Base-by-base conservation (phyloP, 768 basidiomycete genomes). In the Termitomyces sp. region DNA sequence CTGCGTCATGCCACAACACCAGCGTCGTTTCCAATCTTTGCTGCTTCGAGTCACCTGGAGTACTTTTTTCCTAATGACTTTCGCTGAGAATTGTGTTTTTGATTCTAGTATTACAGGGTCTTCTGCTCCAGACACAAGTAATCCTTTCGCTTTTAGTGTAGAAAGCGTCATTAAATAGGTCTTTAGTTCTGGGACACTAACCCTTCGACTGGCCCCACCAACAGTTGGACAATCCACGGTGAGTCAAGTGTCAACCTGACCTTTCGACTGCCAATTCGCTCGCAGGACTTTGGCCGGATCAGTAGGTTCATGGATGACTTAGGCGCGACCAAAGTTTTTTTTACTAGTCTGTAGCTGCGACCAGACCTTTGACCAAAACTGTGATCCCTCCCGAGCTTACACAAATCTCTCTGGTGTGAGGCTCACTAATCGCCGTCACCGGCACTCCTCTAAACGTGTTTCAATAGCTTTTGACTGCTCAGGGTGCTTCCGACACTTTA, bases 191-290 rank as follows among this genome's bases (percentile, higher is more conserved):
- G 88, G 87, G 86, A 89, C 58, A 85, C 82, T 2, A 62, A 81
- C 45, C 81, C 84, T 0, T 66, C 77, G 3, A 82, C 80, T 19
- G 87, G 88, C 11, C 88, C 88, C 5, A 66, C 65, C 10, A 60
- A 85, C 61, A 84, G 82, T 62, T 90, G 88, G 87, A 90, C 86
- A 1, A 83, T 88, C 55, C 87, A 87, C 52, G 85, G 87, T 83
- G 55, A 45, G 77, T 61, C 49, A n/a, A 24, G 48, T 26, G 4
- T n/a, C n/a, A 14, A 15, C 30, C 12, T 48, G 26, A 14, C 41
- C 17, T 15, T 14, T n/a, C 34, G 19, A 51, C 60, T 38, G 85
- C 61, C 11, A 68, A 82, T 83, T 59, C 49, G 77, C 68, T 45
- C 5, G 5, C 37, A 55, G 46, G 59, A 26, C 30, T 60, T 12